Evolutionary conservation across 306 rosid species (phyloP).

Genomic region (Trifolium subterraneum): DNA sequence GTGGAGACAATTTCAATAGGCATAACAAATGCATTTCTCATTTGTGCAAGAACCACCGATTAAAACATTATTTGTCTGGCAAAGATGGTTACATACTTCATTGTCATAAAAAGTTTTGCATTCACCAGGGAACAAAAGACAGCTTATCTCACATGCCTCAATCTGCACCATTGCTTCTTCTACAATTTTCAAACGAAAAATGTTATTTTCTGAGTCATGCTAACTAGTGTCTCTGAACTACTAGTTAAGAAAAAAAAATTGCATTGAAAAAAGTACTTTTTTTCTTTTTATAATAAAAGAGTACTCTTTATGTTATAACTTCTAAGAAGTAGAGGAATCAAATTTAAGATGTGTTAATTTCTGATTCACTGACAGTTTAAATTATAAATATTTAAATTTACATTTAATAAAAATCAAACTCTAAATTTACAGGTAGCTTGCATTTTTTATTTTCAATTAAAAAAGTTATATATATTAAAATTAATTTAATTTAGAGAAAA

Average conservation of each 20-base stretch:
- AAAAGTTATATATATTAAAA: background rate
- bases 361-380: too few relatives aligned
- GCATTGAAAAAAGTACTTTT: too few relatives aligned
- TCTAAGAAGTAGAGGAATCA: too few relatives aligned
- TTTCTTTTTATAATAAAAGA: too few relatives aligned
- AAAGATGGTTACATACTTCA: slow-evolving; percentile 7
- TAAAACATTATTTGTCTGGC: background rate
- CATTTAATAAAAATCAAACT: too few relatives aligned
- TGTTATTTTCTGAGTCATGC: too few relatives aligned
- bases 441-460: background rate
- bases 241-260: too few relatives aligned
- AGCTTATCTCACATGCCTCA: slow-evolving; percentile 40
- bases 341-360: too few relatives aligned
- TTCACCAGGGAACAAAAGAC: slow-evolving; percentile 31
- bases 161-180: slow-evolving; percentile 38
- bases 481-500: background rate
- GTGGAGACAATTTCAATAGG: background rate
- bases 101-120: slow-evolving; percentile 9
- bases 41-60: background rate
- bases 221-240: too few relatives aligned
- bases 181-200: background rate
- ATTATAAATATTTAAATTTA: too few relatives aligned
- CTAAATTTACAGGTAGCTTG: too few relatives aligned
- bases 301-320: too few relatives aligned
- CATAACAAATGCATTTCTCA: background rate